Percentiles rank a stretch among this genome's conserved stretches.
Conservation (phyloP, 1,139 yeast genomes). For the Magnusiomyces magnusii region DNA sequence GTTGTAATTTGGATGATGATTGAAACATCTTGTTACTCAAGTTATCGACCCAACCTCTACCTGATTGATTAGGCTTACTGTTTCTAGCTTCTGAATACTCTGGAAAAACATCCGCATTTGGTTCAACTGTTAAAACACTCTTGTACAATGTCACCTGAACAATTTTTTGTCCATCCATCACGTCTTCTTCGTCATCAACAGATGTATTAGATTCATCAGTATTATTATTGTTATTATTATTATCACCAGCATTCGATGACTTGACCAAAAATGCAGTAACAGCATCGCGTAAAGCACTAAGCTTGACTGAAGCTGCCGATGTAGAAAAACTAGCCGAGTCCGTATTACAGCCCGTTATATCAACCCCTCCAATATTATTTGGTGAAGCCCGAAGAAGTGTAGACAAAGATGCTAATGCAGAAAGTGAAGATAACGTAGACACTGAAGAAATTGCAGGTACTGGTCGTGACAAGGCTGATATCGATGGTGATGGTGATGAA, state of each 20-base stretch:
- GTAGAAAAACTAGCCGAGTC: neutral
- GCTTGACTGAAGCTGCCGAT: neutral
- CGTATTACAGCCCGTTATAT: neutral
- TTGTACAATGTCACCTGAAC: neutral
- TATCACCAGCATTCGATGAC: neutral
- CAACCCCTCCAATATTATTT: neutral
- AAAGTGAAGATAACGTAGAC: neutral
- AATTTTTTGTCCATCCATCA: neutral
- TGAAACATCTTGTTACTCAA: neutral
- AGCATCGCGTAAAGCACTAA: neutral
- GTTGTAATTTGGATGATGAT: neutral
- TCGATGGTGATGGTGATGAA: neutral
- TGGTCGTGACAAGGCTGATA: neutral
- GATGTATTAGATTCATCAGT: neutral
- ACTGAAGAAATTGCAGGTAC: neutral
- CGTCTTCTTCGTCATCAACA: neutral
- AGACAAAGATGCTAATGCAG: neutral
- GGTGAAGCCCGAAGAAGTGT: neutral
- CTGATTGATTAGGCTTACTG: neutral
- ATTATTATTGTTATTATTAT: too few relatives aligned
- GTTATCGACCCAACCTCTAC: neutral
- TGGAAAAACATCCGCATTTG: neutral
- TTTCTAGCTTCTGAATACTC: neutral
- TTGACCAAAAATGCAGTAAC: neutral
- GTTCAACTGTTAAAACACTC: neutral